Conservation (phyloP, 2,329 filamentous ascomycete species). For the Cryphonectria carpinicola region DNA sequence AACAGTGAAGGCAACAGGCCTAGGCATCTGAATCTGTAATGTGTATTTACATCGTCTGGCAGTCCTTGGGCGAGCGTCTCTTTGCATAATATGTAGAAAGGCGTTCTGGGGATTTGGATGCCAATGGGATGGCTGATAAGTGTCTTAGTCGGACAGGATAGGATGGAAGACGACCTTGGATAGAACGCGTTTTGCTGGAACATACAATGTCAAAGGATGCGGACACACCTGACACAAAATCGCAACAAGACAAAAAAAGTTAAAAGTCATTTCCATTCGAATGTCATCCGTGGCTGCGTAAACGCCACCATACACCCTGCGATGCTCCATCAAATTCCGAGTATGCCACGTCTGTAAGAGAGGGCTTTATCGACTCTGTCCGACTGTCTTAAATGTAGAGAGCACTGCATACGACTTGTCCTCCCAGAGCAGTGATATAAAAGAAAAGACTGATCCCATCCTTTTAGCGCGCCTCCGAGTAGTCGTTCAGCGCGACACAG, state of each 20-base stretch:
- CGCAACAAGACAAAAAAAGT: not conserved
- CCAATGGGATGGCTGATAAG: not conserved
- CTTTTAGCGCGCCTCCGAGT: slow-evolving; percentile 58
- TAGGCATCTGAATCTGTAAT: slow-evolving; percentile 5
- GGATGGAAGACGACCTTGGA: not conserved
- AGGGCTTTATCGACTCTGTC: not conserved
- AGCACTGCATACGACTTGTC: not conserved
- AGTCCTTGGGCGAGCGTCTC: not conserved
- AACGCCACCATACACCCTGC: slow-evolving; percentile 10
- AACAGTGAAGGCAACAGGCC: slow-evolving; percentile 24
- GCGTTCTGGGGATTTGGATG: slow-evolving; percentile 15
- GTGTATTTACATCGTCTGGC: slow-evolving; percentile 13
- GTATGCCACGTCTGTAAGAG: not conserved
- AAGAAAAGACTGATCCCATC: not conserved
- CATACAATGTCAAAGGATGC: not conserved
- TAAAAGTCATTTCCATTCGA: not conserved
- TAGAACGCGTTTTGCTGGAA: not conserved
- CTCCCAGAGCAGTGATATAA: no score
- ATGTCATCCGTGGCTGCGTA: not conserved
- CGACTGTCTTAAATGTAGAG: not conserved
- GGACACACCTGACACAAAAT: not conserved
- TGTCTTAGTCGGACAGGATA: not conserved
- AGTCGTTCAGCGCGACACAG: slow-evolving; percentile 91
- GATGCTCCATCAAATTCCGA: not conserved
- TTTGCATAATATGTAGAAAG: slow-evolving; percentile 20